A percentile compares a stretch with the other conserved stretches of the same genome.
These are phyloP conservation scores for Phoenix dactylifera DNA, from an alignment of 176 grass and related monocot species.

Conservation along the genomic window DNA sequence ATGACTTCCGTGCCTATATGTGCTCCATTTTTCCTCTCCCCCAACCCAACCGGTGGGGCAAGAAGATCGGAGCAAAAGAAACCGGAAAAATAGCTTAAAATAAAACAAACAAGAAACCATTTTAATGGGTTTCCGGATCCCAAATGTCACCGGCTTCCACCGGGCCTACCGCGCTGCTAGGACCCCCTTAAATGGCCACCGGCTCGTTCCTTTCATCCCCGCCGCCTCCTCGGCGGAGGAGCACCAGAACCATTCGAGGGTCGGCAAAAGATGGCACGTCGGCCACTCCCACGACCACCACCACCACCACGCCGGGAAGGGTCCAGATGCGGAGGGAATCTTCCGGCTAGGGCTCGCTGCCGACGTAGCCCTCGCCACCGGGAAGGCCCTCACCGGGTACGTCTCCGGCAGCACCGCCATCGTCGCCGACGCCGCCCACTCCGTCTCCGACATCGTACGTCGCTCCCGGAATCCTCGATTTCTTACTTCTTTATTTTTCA, in stretches of 20 bases:
- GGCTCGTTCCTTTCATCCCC: slow-evolving; percentile 4
- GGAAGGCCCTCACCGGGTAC: slow-evolving; percentile 64
- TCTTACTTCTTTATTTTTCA: not conserved
- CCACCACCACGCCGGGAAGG: not conserved
- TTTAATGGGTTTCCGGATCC: slow-evolving; percentile 53
- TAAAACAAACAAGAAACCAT: too few species aligned
- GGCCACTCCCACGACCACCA: slow-evolving; percentile 23
- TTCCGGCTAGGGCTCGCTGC: slow-evolving; percentile 63
- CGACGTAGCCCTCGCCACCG: slow-evolving; percentile 48
- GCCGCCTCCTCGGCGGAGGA: slow-evolving; percentile 6
- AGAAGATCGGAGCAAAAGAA: too few species aligned
- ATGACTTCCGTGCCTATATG: too few species aligned
- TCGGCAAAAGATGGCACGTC: slow-evolving; percentile 26
- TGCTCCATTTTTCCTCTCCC: too few species aligned
- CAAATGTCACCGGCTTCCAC: slow-evolving; percentile 23
- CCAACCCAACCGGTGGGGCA: too few species aligned
- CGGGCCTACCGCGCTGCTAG: slow-evolving; percentile 7
- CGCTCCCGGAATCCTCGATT: too few species aligned
- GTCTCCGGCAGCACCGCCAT: slow-evolving; percentile 87
- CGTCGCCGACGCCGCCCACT: slow-evolving; percentile 80
- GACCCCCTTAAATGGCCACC: not conserved
- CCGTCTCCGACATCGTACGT: slow-evolving; percentile 82
- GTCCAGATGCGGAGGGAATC: slow-evolving; percentile 23
- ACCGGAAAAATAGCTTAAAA: too few species aligned
- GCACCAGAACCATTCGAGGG: slow-evolving; percentile 27